Evolutionary conservation across 768 basidiomycete species (phyloP), one percentile per base, ranked within the genome.

Genomic region (Tylopilus plumbeoviolaceoides): DNA sequence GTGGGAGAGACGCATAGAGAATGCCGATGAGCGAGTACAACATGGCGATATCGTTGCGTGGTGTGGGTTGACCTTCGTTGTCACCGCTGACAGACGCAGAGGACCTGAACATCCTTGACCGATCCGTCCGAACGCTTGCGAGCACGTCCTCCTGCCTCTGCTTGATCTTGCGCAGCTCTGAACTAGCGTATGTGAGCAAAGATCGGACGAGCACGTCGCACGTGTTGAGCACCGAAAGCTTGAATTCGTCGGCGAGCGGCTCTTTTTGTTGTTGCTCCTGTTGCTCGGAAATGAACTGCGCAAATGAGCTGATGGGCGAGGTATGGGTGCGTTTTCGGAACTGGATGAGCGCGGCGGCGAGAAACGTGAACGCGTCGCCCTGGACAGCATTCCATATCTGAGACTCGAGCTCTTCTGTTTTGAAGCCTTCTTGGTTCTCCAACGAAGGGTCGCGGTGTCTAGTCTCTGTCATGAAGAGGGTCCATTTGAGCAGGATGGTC

Each of bases 121-220:
- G 77, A 63, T 86, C 84, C 4, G 81, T 77, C 11, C 87, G 78
- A 21, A 80, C 79, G 56, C 75, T 83, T 1, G 87, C 84, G 41
- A 91, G 75, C 4, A 86, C 76, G 64, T 97, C 93, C 67, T 95
- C 93, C 65, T 97, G 94, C 28, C 87, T 74, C 57, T 93, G 89
- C 63, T 92, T 91, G 66, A 97, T 87, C 67, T 90, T 90, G 33
- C 87, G 80, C 33, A 90, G 75, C 66, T 89, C 88, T 0, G 89
- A 89, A 7, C 87, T 88, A 3, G 89, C 87, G 54, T 88, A 84
- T 0, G 79, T 83, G 63, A 91, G 83, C 27, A 89, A 69, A 7
- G 83, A 83, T 41, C 86, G 79, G 23, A 94, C 70, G 12, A 93
- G 80, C 1, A 75, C 73, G 63, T 94, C 93, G 55, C 89, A 84